A percentile compares a stretch with the other conserved stretches of the same genome.
phyloP scores from a whole-genome alignment of 805 yeast species.

The Teunomyces stri region DNA sequence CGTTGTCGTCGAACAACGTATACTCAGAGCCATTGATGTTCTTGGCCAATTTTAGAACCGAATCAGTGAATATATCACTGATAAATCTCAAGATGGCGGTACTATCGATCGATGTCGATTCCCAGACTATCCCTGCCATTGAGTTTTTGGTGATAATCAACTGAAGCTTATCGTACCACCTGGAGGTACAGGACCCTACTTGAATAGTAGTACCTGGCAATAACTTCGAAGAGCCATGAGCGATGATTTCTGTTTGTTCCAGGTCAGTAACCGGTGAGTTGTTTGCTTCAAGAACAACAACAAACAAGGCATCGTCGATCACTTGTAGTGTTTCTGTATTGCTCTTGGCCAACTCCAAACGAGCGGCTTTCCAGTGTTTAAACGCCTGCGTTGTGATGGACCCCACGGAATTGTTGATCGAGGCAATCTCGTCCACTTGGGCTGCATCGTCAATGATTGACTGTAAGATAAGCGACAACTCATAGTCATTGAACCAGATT shows the following conservation, averaged over 20 bases:
- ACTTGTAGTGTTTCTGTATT: conserved; percentile 34
- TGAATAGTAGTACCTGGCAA: conserved; percentile 46
- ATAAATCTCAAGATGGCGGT: conserved; percentile 57
- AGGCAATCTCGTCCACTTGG: conserved; percentile 32
- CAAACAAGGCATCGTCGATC: conserved; percentile 52
- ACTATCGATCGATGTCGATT: conserved; percentile 55
- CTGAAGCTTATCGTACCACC: conserved; percentile 61
- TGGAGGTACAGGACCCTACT: conserved; percentile 54
- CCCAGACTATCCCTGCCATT: conserved; percentile 60
- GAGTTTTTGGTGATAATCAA: conserved; percentile 53
- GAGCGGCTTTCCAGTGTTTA: conserved; percentile 46
- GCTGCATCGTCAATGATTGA: conserved; percentile 40
- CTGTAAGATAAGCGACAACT: conserved; percentile 44
- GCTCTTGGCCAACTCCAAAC: conserved; percentile 39
- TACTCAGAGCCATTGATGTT: conserved; percentile 57
- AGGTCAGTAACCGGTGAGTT: conserved; percentile 46
- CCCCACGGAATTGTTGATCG: conserved; percentile 49
- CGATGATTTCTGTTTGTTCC: conserved; percentile 48
- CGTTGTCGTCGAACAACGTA: conserved; percentile 46
- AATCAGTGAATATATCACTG: conserved; percentile 58
- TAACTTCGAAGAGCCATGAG: conserved; percentile 51
- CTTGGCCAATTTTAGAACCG: conserved; percentile 54
- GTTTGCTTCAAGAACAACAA: conserved; percentile 46
- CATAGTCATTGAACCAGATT: conserved; percentile 55
- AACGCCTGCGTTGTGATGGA: conserved; percentile 54